Evolutionary conservation across 352 stramenopile genomes (phyloP).

Genomic region (Globisporangium irregulare): DNA sequence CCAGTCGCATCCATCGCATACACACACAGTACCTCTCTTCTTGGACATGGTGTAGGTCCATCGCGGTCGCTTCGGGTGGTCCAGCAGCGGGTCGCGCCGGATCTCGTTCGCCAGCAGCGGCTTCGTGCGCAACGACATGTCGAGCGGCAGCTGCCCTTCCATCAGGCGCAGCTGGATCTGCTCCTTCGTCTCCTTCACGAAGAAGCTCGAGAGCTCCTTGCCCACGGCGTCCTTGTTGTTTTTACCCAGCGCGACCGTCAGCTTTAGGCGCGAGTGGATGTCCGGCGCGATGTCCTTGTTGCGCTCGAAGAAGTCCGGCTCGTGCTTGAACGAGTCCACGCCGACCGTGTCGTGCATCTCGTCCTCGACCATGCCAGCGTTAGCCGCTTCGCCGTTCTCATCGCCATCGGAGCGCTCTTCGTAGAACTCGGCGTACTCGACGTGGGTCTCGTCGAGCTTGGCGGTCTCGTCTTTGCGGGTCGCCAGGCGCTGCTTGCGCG

Average conservation of each 20-base stretch:
- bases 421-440: constrained; percentile 61
- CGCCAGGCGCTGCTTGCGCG: constrained; percentile 75
- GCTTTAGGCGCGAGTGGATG: constrained; percentile 62
- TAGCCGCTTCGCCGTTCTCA: constrained; percentile 19
- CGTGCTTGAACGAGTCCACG: constrained; percentile 40
- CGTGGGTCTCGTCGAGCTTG: constrained; percentile 32
- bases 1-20: neutral
- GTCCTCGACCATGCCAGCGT: constrained; percentile 15
- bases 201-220: constrained; percentile 84
- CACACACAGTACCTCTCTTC: constrained; percentile 46
- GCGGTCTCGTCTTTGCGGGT: constrained; percentile 59
- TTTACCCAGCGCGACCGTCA: constrained; percentile 77
- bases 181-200: constrained; percentile 86
- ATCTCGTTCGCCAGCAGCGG: constrained; percentile 63
- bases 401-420: constrained; percentile 26
- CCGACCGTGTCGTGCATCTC: constrained; percentile 27
- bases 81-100: constrained; percentile 56
- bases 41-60: constrained; percentile 87
- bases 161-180: constrained; percentile 84
- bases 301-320: constrained; percentile 63
- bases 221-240: constrained; percentile 81
- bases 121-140: constrained; percentile 46
- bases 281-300: constrained; percentile 70
- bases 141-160: constrained; percentile 71
- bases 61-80: constrained; percentile 64